Conservation (phyloP, 352 stramenopile species). For the Ophiocytium majus region DNA sequence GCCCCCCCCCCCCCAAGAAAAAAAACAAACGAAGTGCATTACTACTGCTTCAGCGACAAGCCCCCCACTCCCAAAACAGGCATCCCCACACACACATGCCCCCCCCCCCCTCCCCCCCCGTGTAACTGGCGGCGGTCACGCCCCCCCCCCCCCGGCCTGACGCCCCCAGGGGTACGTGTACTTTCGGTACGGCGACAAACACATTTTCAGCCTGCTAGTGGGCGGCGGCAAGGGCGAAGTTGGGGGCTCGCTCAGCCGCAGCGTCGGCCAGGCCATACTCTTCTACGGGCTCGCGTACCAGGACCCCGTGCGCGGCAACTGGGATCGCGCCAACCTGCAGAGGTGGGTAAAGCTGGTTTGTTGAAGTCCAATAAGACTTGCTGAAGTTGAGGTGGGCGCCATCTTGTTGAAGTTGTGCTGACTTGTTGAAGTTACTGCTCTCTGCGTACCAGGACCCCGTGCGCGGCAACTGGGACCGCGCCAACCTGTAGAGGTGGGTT, state of each 20-base stretch:
- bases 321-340: conserved; percentile 10
- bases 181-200: neutral
- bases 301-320: conserved; percentile 4
- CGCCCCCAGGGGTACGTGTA: neutral
- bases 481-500: conserved; percentile 5
- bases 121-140: neutral
- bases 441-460: neutral
- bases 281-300: neutral
- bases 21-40: too few relatives aligned
- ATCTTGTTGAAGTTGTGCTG: too few relatives aligned
- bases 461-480: neutral
- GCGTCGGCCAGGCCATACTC: neutral
- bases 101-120: neutral
- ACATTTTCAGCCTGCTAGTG: neutral
- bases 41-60: too few relatives aligned
- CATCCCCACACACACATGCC: neutral
- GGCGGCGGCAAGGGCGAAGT: neutral
- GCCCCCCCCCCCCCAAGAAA: too few relatives aligned
- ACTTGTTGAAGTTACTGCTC: too few relatives aligned
- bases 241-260: neutral
- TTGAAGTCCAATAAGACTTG: too few relatives aligned
- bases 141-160: neutral
- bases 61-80: too few relatives aligned
- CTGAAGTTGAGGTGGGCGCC: too few relatives aligned
- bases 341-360: too few relatives aligned